Evolutionary conservation across 2,329 filamentous ascomycete species (phyloP), one percentile per base, ranked within the genome.

Genomic region (Calonectria ilicicola): DNA sequence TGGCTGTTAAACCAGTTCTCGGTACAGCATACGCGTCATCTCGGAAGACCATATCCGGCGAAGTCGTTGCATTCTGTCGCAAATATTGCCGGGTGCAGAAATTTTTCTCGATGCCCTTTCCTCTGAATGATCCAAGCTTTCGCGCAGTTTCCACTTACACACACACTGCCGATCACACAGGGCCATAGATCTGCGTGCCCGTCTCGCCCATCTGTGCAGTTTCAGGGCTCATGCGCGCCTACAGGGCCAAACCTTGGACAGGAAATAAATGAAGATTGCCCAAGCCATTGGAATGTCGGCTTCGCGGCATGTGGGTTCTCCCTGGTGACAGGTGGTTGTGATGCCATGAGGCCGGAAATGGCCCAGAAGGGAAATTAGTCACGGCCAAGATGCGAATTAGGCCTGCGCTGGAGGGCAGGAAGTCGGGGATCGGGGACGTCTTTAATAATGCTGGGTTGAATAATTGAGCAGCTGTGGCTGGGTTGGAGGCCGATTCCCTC

Each of bases 401-500:
- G 21, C 32, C 19, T 6, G 53, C 53, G 29, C 53, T 40, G 26
- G 32, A 15, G 32, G 32, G 1, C 19, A 19, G 62, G 44, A 35
- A 63, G 53, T 35, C 69, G 63, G 63, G 53, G 10, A 35, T 60
- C 26, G 27, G 42, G 49, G 35, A 40, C 6, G 51, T 26, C 23
- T 49, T 42, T 27, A 62, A n/a, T 19, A 60, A 35, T 9, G 42
- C 3, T 29, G 56, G 26, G n/a, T 32, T 17, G 27, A 40, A 14
- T 3, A 23, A 19, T 9, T 12, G 19, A 69, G 27, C 42, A 42
- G 26, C 35, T 27, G 32, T 44, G 44, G 58, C 44, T 47, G 44
- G 44, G 10, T 9, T 49, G 17, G 56, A 65, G n/a, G 53, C 65
- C 69, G 70, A 71, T 67, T 62, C 69, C 32, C 42, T 65, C 60